Evolutionary conservation across 306 rosid species (phyloP).

Genomic region (Echinosophora koreensis): DNA sequence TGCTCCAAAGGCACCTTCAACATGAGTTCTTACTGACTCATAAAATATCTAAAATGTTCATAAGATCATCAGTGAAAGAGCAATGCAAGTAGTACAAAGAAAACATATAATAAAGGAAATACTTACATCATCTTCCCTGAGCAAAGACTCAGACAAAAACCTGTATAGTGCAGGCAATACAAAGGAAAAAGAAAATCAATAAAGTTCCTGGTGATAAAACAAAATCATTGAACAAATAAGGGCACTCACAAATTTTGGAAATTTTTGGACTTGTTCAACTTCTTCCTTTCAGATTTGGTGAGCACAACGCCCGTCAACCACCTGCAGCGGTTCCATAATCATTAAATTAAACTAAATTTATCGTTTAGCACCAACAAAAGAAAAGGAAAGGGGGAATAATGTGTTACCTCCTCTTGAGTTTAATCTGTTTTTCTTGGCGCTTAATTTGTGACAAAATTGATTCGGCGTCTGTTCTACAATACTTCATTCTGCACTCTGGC

Average conservation of each 20-base stretch:
- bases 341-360: background rate
- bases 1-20: slow-evolving; percentile 67
- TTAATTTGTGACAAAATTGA: slow-evolving; percentile 53
- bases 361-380: background rate
- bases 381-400: background rate
- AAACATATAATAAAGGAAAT: slow-evolving; percentile 36
- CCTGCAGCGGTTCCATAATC: slow-evolving; percentile 50
- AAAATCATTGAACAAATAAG: slow-evolving; percentile 11
- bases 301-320: slow-evolving; percentile 74
- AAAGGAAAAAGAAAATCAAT: background rate
- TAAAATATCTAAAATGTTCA: slow-evolving; percentile 69
- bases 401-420: slow-evolving; percentile 67
- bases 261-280: slow-evolving; percentile 49
- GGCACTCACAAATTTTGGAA: slow-evolving; percentile 49
- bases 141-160: slow-evolving; percentile 68
- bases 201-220: slow-evolving; percentile 14
- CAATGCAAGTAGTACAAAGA: background rate
- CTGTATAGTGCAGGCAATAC: slow-evolving; percentile 27
- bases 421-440: slow-evolving; percentile 56
- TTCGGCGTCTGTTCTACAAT: slow-evolving; percentile 51
- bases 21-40: slow-evolving; percentile 61
- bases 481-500: slow-evolving; percentile 28
- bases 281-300: slow-evolving; percentile 47
- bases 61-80: slow-evolving; percentile 30
- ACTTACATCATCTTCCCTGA: slow-evolving; percentile 88